Conservation (phyloP, 2,329 filamentous ascomycete species). For the Epichloe glyceriae region DNA sequence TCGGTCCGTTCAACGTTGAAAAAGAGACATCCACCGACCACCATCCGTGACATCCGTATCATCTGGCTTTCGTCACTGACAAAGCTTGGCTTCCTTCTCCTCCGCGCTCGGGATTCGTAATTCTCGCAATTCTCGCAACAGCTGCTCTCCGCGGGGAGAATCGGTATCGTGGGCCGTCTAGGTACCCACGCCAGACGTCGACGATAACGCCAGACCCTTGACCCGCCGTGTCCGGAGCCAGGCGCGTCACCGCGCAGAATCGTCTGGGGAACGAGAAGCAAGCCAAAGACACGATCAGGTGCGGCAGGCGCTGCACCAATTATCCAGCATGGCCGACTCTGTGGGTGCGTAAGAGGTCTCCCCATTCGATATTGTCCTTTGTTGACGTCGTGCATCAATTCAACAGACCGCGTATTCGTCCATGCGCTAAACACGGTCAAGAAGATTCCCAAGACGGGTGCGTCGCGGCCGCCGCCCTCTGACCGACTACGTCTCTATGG, state of each 20-base stretch:
- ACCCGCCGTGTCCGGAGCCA: not conserved
- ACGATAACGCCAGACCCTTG: not conserved
- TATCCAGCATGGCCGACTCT: conserved; percentile 23
- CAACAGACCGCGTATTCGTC: conserved; percentile 86
- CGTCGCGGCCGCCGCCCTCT: conserved; percentile 69
- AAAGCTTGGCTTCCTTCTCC: not conserved
- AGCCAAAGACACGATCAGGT: not conserved
- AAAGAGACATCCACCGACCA: not conserved
- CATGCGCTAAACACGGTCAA: conserved; percentile 98
- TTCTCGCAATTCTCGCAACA: too few species aligned
- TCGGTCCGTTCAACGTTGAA: not conserved
- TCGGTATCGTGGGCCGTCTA: not conserved
- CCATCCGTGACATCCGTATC: not conserved
- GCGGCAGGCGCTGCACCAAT: not conserved
- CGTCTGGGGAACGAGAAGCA: not conserved
- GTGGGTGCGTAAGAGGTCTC: conserved; percentile 18
- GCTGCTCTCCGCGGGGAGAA: too few species aligned
- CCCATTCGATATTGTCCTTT: not conserved
- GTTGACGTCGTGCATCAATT: conserved; percentile 4
- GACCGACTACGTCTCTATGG: conserved; percentile 91
- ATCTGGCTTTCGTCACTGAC: not conserved
- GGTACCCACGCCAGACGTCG: not conserved
- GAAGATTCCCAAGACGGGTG: conserved; percentile 88
- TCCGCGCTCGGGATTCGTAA: too few species aligned
- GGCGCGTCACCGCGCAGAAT: not conserved